Base-by-base conservation (phyloP, 768 basidiomycete species). In the Termitomyces sp. region DNA sequence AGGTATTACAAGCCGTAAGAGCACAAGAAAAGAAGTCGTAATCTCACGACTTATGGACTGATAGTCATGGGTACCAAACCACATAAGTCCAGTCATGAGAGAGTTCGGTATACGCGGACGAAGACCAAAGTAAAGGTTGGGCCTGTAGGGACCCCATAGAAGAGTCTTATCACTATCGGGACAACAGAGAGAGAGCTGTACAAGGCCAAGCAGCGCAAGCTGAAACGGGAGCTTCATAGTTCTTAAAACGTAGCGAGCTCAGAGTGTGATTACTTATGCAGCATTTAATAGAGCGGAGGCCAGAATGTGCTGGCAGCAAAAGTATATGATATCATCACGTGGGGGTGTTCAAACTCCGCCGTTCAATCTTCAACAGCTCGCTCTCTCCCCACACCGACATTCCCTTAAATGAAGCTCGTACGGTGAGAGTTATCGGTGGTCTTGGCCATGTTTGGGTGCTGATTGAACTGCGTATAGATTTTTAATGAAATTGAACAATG, bases 401-500 rank as follows among this genome's bases (percentile, higher is more conserved):
- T 46, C 26, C 16, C 37, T 22, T 13, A 66, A 53, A 91, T 90
- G 89, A 90, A 92, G 85, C 87, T 92, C 73, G 88, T 92, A 74
- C 82, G 89, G 89, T 89, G 65, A 71, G 69, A 31, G 34, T 36
- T 12, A 10, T 43, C 24, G 51, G 31, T 55, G 53, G 46, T 49
- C 43, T 54, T 36, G 48, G 47, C 37, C 47, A 53, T 57, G 52
- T 42, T 55, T 43, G 29, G 46, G 64, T 61, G 46, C 61, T 66
- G 32, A 43, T 59, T 49, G 39, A 29, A 44, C n/a, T 39, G 34
- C 57, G 56, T 53, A 56, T 68, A 96, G 93, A 73, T 98, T 96
- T 78, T 84, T 97, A 80, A 99, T 98, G 96, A 99, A 98, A 82
- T 76, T 99, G 77, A 96, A 97, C 82, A 98, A 98, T 72, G 96